phyloP scores from a whole-genome alignment of 1,284 basidiomycete species.

The Phylloporus sp. region DNA sequence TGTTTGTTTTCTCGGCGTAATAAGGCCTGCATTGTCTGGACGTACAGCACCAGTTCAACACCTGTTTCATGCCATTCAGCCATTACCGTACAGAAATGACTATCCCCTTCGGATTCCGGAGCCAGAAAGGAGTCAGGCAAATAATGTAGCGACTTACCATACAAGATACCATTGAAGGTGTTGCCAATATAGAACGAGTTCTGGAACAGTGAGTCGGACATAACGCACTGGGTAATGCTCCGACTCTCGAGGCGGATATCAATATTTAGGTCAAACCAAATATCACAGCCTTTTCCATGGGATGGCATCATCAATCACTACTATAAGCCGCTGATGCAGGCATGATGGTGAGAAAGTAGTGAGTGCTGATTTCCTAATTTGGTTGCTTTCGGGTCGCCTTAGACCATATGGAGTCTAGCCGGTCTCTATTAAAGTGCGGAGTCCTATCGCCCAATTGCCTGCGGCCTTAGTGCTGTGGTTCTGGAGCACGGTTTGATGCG shows the following conservation, averaged over 20 bases:
- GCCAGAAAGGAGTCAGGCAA: neutral
- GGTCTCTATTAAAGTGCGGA: neutral
- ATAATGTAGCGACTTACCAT: conserved; percentile 13
- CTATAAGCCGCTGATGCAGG: neutral
- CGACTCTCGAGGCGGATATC: neutral
- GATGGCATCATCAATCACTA: neutral
- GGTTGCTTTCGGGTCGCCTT: neutral
- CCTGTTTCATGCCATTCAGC: conserved; percentile 7
- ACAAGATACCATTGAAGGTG: conserved; percentile 13
- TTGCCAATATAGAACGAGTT: conserved; percentile 21
- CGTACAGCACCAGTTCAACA: conserved; percentile 15
- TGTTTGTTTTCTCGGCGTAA: neutral
- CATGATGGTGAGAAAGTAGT: neutral
- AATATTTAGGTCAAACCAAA: neutral
- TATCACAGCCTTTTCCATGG: neutral
- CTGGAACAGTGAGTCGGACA: conserved; percentile 17
- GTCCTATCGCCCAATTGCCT: neutral
- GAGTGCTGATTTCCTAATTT: neutral
- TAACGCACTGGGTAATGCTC: neutral
- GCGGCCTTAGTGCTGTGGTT: neutral
- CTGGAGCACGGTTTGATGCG: neutral
- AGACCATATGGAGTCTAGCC: neutral
- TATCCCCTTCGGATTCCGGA: no score
- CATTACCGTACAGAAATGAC: neutral
- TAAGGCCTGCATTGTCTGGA: conserved; percentile 7